Percentiles rank a stretch among this genome's conserved stretches.
phyloP scores from a whole-genome alignment of 2,329 filamentous ascomycete genomes.

The Trichoderma endophyticum region DNA sequence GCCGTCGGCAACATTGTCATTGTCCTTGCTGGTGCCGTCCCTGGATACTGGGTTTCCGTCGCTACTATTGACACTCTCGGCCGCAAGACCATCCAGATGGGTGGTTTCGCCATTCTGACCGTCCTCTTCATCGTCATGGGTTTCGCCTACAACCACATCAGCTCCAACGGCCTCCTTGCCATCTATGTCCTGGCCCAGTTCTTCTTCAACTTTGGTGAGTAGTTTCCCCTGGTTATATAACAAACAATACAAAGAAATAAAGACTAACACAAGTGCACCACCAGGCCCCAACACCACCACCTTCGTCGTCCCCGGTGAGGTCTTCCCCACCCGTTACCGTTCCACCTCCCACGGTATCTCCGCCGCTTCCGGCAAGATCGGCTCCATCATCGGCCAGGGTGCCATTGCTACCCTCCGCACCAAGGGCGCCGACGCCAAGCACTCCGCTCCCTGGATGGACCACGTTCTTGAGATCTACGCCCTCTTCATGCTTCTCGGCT shows the following conservation, averaged over 20 bases:
- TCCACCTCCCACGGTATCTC: constrained; percentile 58
- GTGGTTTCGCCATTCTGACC: constrained; percentile 59
- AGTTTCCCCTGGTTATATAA: not conserved
- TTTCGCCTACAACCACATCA: constrained; percentile 55
- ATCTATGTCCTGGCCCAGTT: constrained; percentile 57
- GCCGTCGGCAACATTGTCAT: constrained; percentile 77
- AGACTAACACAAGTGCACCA: not conserved
- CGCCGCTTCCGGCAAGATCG: constrained; percentile 53
- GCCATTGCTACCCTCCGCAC: constrained; percentile 55
- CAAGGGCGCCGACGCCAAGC: constrained; percentile 32
- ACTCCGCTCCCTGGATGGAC: constrained; percentile 64
- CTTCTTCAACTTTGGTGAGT: constrained; percentile 55
- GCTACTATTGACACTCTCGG: constrained; percentile 70
- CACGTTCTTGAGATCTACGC: constrained; percentile 74
- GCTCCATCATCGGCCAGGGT: constrained; percentile 55
- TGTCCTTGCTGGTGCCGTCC: constrained; percentile 73
- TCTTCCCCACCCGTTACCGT: constrained; percentile 55
- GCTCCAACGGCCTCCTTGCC: constrained; percentile 51
- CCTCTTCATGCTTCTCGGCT: constrained; percentile 72
- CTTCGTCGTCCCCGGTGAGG: constrained; percentile 55
- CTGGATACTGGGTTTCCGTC: constrained; percentile 79
- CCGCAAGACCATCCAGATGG: constrained; percentile 72
- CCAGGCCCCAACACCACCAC: constrained; percentile 54
- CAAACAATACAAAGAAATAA: not conserved
- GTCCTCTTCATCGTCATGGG: constrained; percentile 61